Evolutionary conservation across 1,284 basidiomycete species (phyloP).

Genomic region (Microbotryum scabiosae): DNA sequence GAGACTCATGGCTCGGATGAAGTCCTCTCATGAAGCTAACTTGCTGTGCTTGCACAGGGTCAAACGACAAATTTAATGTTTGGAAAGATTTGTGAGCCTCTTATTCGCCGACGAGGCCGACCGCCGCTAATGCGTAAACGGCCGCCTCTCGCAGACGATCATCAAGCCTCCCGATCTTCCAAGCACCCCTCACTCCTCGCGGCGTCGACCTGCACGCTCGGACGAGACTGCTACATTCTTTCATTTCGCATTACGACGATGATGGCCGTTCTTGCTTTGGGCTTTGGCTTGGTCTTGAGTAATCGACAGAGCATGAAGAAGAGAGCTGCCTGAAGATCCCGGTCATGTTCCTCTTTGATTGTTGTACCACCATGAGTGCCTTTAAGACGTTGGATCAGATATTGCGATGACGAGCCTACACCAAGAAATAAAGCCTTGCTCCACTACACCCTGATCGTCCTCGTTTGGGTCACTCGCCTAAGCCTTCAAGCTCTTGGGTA

Average conservation of each 20-base stretch:
- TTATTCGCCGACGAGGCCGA: neutral
- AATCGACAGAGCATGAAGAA: slow-evolving; percentile 9
- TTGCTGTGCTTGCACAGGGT: slow-evolving; percentile 1
- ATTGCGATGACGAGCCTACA: too few relatives aligned
- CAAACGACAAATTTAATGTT: slow-evolving; percentile 27
- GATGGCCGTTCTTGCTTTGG: slow-evolving; percentile 7
- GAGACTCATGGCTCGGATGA: too few relatives aligned
- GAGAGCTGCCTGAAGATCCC: slow-evolving; percentile 1
- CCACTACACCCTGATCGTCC: neutral
- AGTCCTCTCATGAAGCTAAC: neutral
- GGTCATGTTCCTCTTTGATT: too few relatives aligned
- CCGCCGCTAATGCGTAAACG: too few relatives aligned
- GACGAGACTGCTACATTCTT: slow-evolving; percentile 12
- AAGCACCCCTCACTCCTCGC: neutral
- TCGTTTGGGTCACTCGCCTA: neutral
- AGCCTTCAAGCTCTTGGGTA: slow-evolving; percentile 39
- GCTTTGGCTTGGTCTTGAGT: slow-evolving; percentile 1
- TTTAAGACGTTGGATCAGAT: too few relatives aligned
- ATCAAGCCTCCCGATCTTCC: neutral
- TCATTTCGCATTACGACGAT: slow-evolving; percentile 19
- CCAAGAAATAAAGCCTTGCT: neutral
- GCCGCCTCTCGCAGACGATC: neutral
- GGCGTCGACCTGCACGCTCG: slow-evolving; percentile 3
- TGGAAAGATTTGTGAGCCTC: slow-evolving; percentile 20
- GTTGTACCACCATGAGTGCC: too few relatives aligned